These are phyloP conservation scores for Aspergillus pseudotamarii DNA, from an alignment of 2,329 filamentous ascomycete genomes.

Conservation along the genomic window DNA sequence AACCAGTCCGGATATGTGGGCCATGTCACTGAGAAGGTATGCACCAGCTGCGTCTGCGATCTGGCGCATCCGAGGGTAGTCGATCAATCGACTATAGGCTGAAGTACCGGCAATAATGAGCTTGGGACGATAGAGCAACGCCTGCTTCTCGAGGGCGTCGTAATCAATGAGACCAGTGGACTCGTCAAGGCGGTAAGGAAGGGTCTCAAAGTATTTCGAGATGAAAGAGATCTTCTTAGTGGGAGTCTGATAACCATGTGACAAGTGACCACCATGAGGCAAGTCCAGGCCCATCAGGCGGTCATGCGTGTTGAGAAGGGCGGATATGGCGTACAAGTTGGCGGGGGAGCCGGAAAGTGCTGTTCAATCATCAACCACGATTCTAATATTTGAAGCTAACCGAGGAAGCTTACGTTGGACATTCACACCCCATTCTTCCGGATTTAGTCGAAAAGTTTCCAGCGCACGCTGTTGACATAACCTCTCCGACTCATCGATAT, in stretches of 20 bases:
- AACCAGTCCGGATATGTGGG: constrained; percentile 95
- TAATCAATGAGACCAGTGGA: constrained; percentile 95
- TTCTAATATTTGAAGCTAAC: neutral
- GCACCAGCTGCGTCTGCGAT: constrained; percentile 92
- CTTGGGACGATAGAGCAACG: constrained; percentile 91
- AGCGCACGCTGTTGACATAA: constrained; percentile 89
- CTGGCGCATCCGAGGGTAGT: constrained; percentile 94
- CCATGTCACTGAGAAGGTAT: constrained; percentile 97
- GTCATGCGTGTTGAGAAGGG: constrained; percentile 92
- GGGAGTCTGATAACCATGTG: constrained; percentile 96
- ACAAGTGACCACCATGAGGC: constrained; percentile 91
- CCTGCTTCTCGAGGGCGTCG: constrained; percentile 86
- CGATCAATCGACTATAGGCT: constrained; percentile 96
- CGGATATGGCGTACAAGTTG: constrained; percentile 85
- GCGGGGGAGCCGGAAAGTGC: constrained; percentile 79
- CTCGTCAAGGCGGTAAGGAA: constrained; percentile 82
- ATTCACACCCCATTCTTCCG: constrained; percentile 93
- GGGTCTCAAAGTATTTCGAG: constrained; percentile 98
- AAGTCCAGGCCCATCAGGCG: constrained; percentile 96
- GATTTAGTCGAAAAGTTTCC: constrained; percentile 79
- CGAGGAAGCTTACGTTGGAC: constrained; percentile 70
- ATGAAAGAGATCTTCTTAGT: constrained; percentile 96
- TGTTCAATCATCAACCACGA: constrained; percentile 36
- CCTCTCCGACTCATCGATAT: constrained; percentile 87
- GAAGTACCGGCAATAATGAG: constrained; percentile 95